These are phyloP conservation scores for Pulveroboletus sp. DNA, from an alignment of 768 basidiomycete species.

Conservation along the genomic window DNA sequence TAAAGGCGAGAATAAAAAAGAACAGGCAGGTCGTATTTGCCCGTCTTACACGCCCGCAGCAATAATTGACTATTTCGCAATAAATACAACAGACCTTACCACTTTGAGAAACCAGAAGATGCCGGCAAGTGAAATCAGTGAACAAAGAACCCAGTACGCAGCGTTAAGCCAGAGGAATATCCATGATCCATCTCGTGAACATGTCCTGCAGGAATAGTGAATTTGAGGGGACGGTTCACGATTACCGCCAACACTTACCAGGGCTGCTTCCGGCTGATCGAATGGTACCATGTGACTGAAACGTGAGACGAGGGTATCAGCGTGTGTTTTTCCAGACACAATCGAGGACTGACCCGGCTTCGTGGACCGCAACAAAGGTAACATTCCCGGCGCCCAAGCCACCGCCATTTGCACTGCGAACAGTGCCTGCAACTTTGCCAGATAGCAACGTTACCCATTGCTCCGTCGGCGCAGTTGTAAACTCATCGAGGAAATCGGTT, in stretches of 20 bases:
- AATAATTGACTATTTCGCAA: background rate
- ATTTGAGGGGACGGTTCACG: background rate
- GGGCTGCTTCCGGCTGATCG: constrained; percentile 84
- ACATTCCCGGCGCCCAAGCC: constrained; percentile 74
- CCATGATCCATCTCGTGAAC: constrained; percentile 54
- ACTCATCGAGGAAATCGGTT: constrained; percentile 59
- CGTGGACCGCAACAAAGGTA: constrained; percentile 72
- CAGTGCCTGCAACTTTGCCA: constrained; percentile 60
- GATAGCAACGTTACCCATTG: constrained; percentile 55
- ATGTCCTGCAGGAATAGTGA: constrained; percentile 42
- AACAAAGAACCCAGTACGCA: background rate
- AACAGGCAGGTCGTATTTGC: too few species aligned
- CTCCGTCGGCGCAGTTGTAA: constrained; percentile 41
- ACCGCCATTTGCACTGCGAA: constrained; percentile 64
- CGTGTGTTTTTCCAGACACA: background rate
- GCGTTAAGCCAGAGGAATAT: constrained; percentile 42
- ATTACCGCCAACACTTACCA: constrained; percentile 44
- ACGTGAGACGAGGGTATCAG: constrained; percentile 11
- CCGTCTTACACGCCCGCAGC: background rate
- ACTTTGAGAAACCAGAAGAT: background rate
- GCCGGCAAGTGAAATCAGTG: background rate
- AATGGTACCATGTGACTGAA: constrained; percentile 83
- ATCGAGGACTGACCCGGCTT: constrained; percentile 63
- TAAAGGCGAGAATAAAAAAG: too few species aligned
- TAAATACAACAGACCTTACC: background rate